Evolutionary conservation across 2,329 filamentous ascomycete species (phyloP), one percentile per base, ranked within the genome.

Genomic region (Pseudogymnoascus sp.): DNA sequence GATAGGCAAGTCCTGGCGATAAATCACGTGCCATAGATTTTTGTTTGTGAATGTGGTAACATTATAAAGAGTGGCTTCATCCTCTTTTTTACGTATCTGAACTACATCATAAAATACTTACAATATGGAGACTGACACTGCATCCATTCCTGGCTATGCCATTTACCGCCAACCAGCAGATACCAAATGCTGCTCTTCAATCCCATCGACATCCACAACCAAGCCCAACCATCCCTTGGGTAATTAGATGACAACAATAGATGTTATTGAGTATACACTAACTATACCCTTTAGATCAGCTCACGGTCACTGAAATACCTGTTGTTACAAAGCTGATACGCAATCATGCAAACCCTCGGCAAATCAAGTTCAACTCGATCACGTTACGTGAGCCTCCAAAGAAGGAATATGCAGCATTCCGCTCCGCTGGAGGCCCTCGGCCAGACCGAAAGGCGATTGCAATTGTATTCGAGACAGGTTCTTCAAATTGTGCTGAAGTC

Each of bases 321-420:
- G 70, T 73, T 18, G 79, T 82, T 41, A 76, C 78, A 43, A 80
- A 80, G 65, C 72, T 83, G 45, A 76, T 85, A 64, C 74, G 79
- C 35, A 75, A 62, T 59, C 60, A 75, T 65, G 73, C 73, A 89
- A 89, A 77, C 66, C 78, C 80, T 65, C 69, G 83, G n/a, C 77
- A 80, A n/a, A 88, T 86, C 45, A 81, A 84, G 59, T 87, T 85
- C 77, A 86, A 86, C 70, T 76, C 78, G 37, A 75, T 87, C 21
- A 86, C 78, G 18, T 73, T 84, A 14, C 73, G 77, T 33, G 81
- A 84, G 69, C 81, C 82, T 3, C 72, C 77, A 9, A 84, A 84
- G 73, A 69, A 71, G 11, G 75, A 80, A 58, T 76, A 87, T 71
- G 75, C 85, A 16, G 84, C 86, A 60, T 87, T 84, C 38, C 80